phyloP scores from a whole-genome alignment of 1,284 basidiomycete genomes.

The Fomitopsis palustris region DNA sequence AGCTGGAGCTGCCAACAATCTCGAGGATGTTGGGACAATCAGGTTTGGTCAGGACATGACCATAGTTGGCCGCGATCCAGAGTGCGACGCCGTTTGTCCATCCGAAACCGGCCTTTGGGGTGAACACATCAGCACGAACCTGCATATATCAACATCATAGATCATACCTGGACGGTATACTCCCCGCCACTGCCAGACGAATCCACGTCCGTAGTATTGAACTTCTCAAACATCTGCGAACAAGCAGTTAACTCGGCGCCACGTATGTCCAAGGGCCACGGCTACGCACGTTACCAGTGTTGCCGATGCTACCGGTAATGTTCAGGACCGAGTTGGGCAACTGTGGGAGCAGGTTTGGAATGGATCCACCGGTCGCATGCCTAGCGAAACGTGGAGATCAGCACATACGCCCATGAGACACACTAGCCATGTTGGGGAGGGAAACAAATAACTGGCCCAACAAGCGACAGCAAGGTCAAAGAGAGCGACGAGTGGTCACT shows the following conservation, averaged over 20 bases:
- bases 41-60: conserved; percentile 58
- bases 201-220: conserved; percentile 73
- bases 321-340: conserved; percentile 73
- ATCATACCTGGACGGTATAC: conserved; percentile 69
- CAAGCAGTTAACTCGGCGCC: not conserved
- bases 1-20: conserved; percentile 3
- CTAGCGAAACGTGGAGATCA: conserved; percentile 22
- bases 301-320: conserved; percentile 63
- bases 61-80: conserved; percentile 73
- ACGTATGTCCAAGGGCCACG: conserved; percentile 1
- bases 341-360: conserved; percentile 63
- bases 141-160: not conserved
- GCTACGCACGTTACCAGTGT: conserved; percentile 65
- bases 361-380: conserved; percentile 81
- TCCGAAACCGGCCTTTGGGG: conserved; percentile 67
- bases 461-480: no score
- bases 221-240: conserved; percentile 87
- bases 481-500: no score
- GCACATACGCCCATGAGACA: not conserved
- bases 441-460: not conserved
- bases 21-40: conserved; percentile 53
- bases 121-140: not conserved
- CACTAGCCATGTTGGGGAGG: not conserved
- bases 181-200: conserved; percentile 85
- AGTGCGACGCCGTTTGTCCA: conserved; percentile 88